Evolutionary conservation across 495 filamentous ascomycete species (phyloP).

Genomic region (Annulohypoxylon stygium): DNA sequence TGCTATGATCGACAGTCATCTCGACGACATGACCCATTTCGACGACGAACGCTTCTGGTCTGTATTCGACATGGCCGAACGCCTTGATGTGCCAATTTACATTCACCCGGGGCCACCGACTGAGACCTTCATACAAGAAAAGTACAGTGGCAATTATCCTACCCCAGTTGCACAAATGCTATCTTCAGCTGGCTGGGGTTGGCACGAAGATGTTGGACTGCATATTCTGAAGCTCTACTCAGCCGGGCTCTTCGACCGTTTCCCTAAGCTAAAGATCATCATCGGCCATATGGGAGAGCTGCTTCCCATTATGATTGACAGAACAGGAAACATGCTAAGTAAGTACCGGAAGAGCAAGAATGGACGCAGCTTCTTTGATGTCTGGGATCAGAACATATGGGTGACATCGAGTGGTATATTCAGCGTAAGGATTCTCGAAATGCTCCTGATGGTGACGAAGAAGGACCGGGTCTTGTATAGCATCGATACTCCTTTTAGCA

Average conservation of each 20-base stretch:
- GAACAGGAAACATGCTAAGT: slow-evolving; percentile 62
- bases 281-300: slow-evolving; percentile 77
- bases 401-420: slow-evolving; percentile 75
- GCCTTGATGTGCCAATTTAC: slow-evolving; percentile 69
- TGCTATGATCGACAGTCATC: slow-evolving; percentile 68
- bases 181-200: slow-evolving; percentile 57
- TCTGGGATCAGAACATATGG: slow-evolving; percentile 73
- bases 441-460: slow-evolving; percentile 61
- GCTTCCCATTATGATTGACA: slow-evolving; percentile 73
- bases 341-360: neutral
- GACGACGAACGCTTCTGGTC: slow-evolving; percentile 54
- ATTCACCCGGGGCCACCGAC: slow-evolving; percentile 66
- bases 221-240: slow-evolving; percentile 53
- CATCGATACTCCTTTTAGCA: slow-evolving; percentile 71
- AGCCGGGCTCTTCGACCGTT: slow-evolving; percentile 62
- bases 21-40: slow-evolving; percentile 60
- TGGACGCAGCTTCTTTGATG: slow-evolving; percentile 65
- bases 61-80: slow-evolving; percentile 63
- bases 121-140: slow-evolving; percentile 46
- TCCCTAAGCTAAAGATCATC: slow-evolving; percentile 70
- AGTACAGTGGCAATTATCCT: slow-evolving; percentile 61
- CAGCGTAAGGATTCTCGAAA: slow-evolving; percentile 57
- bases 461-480: slow-evolving; percentile 68
- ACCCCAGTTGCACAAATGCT: slow-evolving; percentile 53
- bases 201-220: slow-evolving; percentile 63